Base-by-base conservation (phyloP, 805 yeast species). In the Hanseniaspora taiwanica region DNA sequence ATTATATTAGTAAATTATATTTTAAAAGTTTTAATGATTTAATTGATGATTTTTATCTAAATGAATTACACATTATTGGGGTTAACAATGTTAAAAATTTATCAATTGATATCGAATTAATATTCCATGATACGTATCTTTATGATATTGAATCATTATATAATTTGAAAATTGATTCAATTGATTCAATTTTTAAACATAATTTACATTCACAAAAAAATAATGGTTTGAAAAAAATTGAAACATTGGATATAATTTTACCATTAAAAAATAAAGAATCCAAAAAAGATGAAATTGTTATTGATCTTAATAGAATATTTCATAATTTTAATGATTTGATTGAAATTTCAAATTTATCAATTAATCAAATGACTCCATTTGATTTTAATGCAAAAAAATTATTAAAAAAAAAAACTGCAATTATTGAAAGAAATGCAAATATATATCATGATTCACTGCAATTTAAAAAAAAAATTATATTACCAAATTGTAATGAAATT, bases 61-160 rank as follows among this genome's bases (percentile, higher is more conserved):
- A 53, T 37, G 60, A 56, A 36, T 37, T 56, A 17, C 54, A 56
- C 43, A 37, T 54, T 1, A 31, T 51, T 20, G 59, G 59, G 7
- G 46, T 44, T 39, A 21, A 29, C 2, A 3, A 31, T 2, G 25
- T 27, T n/a, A 20, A 23, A 14, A 14, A 13, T 16, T 19, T 19
- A 12, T 33, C 36, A 9, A 33, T 20, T 10, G 58, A 55, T 38
- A 40, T 56, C 7, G 48, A 47, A 18, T 49, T 53, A 3, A 42
- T 55, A 3, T 56, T 55, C 32, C 44, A 52, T 21, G 38, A 44
- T 7, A 54, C 58, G 0, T 49, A 50, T 36, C 38, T 56, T 8
- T 40, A 54, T 36, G 36, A 49, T 36, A 33, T 56, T 21, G 40
- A 36, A 7, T 35, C 35, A 14, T 36, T 55, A 10, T 50, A 51